phyloP scores from a whole-genome alignment of 805 yeast species.

The Dipodascopsis tothii region DNA sequence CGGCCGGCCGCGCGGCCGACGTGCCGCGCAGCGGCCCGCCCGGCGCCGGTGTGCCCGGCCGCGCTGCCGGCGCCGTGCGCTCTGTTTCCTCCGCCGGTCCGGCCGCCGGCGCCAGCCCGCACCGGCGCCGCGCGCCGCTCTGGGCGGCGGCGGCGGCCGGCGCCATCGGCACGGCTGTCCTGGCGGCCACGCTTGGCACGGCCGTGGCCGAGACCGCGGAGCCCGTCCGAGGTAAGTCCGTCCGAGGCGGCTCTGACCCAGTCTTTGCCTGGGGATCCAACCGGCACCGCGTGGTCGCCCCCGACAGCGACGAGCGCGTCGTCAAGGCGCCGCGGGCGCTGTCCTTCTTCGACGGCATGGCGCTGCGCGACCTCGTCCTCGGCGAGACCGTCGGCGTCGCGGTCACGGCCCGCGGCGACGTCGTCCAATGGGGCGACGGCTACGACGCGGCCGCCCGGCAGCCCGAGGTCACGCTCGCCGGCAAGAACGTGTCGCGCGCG shows the following conservation, averaged over 20 bases:
- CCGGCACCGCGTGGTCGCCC: slow-evolving; percentile 32
- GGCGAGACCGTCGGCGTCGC: slow-evolving; percentile 40
- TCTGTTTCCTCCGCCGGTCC: no score
- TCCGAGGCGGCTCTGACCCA: slow-evolving; percentile 32
- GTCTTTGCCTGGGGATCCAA: slow-evolving; percentile 61
- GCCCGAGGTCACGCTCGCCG: slow-evolving; percentile 39
- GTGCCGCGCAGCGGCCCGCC: not conserved
- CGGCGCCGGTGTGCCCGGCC: not conserved
- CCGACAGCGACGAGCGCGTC: slow-evolving; percentile 28
- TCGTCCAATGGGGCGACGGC: slow-evolving; percentile 63
- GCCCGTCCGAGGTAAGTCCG: no score
- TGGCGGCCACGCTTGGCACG: not conserved
- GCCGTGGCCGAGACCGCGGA: not conserved
- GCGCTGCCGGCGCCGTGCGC: no score
- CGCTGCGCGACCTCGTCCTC: slow-evolving; percentile 50
- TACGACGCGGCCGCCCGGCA: slow-evolving; percentile 28
- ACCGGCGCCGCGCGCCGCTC: no score
- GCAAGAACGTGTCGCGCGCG: slow-evolving; percentile 40
- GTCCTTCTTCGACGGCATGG: slow-evolving; percentile 53
- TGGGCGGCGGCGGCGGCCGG: no score
- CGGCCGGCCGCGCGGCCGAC: not conserved
- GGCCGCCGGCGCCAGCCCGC: no score
- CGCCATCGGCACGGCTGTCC: not conserved
- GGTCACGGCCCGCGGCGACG: slow-evolving; percentile 59
- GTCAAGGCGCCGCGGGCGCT: slow-evolving; percentile 53